Conservation (phyloP, 352 stramenopile species). For the Pseudoperonospora humuli region DNA sequence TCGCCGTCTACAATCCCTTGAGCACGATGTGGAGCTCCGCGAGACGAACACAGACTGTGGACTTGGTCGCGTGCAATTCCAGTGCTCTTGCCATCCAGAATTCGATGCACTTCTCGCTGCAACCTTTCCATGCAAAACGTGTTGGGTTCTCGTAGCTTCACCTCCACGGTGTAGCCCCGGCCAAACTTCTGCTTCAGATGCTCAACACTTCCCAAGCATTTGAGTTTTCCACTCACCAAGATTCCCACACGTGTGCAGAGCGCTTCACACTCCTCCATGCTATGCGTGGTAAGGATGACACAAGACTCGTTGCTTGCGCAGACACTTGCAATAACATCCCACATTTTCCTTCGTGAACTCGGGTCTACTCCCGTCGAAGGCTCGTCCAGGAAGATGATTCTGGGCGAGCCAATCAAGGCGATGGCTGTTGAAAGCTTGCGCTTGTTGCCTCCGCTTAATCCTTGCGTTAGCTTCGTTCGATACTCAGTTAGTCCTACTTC, state of each 20-base stretch:
- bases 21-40: conserved; percentile 28
- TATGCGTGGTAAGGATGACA: conserved; percentile 73
- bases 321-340: conserved; percentile 87
- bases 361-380: conserved; percentile 92
- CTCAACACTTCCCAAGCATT: conserved; percentile 79
- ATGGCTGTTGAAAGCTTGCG: conserved; percentile 90
- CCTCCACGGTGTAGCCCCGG: conserved; percentile 88
- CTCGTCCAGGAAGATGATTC: conserved; percentile 95
- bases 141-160: conserved; percentile 39
- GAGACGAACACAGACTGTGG: conserved; percentile 26
- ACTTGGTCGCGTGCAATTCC: conserved; percentile 25
- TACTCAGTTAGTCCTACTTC: conserved; percentile 51
- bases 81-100: conserved; percentile 19
- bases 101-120: conserved; percentile 21
- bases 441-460: conserved; percentile 68
- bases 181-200: conserved; percentile 96
- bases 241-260: conserved; percentile 65
- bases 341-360: conserved; percentile 88
- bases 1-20: conserved; percentile 33
- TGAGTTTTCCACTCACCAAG: conserved; percentile 48
- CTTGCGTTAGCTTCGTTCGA: conserved; percentile 45
- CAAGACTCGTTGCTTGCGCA: conserved; percentile 39
- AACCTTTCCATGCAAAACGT: conserved; percentile 14
- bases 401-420: conserved; percentile 81
- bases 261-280: conserved; percentile 78